Base-by-base conservation (phyloP, 2,329 filamentous ascomycete species). In the Fusarium chaquense region DNA sequence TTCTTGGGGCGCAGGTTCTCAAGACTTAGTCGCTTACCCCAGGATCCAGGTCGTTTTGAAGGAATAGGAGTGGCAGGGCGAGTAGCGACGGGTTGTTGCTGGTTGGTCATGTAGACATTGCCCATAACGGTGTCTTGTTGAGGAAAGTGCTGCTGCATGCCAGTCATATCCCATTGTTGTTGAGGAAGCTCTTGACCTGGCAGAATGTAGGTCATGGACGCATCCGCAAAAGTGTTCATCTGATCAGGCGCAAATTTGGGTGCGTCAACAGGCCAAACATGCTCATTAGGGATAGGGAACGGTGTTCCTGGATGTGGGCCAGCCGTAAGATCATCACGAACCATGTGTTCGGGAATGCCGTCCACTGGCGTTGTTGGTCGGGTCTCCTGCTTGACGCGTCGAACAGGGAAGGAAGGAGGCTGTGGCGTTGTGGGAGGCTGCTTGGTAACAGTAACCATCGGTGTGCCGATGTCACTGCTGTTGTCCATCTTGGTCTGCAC, bases 301-400 rank as follows among this genome's bases (percentile, higher is more conserved):
- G 80, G 80, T 13, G 81, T 82, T 51, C 80, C 81, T 2, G 81
- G 81, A 63, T 82, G 81, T 62, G 78, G 81, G 4, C 79, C 80
- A 51, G 71, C 65, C 30, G 75, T 73, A 38, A 70, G 59, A 49
- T 81, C 79, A 49, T 81, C 78, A 18, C 67, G 73, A 72, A 81
- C 80, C 66, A 79, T 73, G 1, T 76, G 73, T 47, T 75, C 73
- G 2, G 70, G 66, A 4, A 75, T 74, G 46, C 74, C 73, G 7
- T 72, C 73, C 30, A 74, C 67, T n/a, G 80, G 78, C 28, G 80
- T 81, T 13, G 77, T 72, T 7, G 80, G 79, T 4, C 78, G 73
- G 20, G 80, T 79, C 33, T 76, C 69, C 28, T 78, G 77, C 73
- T 79, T 81, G 44, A 78, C 74, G 18, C 78, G 77, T 53, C 79